Percentiles rank a stretch among this genome's conserved stretches.
Evolutionary conservation across 2,329 filamentous ascomycete genomes (phyloP).

Genomic region (Paracoccidioides brasiliensis): DNA sequence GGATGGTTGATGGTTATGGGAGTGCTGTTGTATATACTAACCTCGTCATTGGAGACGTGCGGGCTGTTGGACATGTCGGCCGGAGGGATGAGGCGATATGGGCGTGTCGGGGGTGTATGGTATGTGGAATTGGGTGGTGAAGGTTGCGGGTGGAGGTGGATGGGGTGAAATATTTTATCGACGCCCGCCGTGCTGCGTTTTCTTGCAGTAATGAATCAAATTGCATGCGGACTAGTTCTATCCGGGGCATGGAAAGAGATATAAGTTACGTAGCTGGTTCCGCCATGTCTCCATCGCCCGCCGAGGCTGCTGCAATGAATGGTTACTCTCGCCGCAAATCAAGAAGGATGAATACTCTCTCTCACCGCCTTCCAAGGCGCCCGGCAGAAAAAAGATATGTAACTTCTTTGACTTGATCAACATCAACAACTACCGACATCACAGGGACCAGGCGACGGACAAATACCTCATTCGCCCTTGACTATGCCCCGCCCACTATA

Average conservation of each 20-base stretch:
- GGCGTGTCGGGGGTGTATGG: background rate
- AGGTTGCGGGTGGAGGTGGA: background rate
- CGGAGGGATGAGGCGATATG: background rate
- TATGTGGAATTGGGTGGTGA: background rate
- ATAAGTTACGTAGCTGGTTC: too few relatives aligned
- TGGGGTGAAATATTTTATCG: too few relatives aligned
- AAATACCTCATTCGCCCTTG: background rate
- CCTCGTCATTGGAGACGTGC: constrained; percentile 31
- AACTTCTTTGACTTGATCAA: too few relatives aligned
- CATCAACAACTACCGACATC: background rate
- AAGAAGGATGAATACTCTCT: background rate
- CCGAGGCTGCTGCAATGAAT: background rate
- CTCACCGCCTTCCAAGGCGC: background rate
- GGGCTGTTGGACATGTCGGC: background rate
- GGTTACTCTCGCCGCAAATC: too few relatives aligned
- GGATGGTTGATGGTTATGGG: background rate
- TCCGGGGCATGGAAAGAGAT: too few relatives aligned
- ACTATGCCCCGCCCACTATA: constrained; percentile 26
- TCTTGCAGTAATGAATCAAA: too few relatives aligned
- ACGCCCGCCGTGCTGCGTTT: too few relatives aligned
- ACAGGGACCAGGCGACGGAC: constrained; percentile 4
- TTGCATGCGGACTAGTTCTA: too few relatives aligned
- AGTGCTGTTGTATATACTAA: constrained; percentile 12
- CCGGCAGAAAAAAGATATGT: constrained; percentile 3
- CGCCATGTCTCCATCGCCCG: background rate